Percentiles rank a stretch among this genome's conserved stretches.
Evolutionary conservation across 2,329 filamentous ascomycete species (phyloP).

Genomic region (Coniochaeta prunicola): DNA sequence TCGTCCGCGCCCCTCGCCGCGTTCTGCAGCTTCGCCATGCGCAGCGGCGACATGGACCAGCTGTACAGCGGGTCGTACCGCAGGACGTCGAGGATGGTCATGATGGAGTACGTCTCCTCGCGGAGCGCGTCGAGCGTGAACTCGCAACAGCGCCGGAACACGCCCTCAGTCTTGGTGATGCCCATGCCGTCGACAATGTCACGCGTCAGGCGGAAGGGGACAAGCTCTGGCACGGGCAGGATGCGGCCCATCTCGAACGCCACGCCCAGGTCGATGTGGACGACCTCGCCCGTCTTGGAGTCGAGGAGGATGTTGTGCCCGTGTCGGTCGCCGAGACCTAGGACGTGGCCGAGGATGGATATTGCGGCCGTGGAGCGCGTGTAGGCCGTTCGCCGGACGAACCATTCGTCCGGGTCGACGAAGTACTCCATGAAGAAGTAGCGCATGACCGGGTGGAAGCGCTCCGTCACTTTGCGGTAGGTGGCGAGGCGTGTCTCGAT

Average conservation of each 20-base stretch:
- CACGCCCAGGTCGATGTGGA: slow-evolving; percentile 95
- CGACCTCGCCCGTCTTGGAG: slow-evolving; percentile 80
- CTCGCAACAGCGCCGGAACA: slow-evolving; percentile 96
- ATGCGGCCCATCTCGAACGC: slow-evolving; percentile 95
- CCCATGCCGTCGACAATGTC: slow-evolving; percentile 98
- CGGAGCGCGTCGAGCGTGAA: slow-evolving; percentile 91
- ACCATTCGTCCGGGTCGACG: slow-evolving; percentile 93
- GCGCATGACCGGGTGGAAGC: slow-evolving; percentile 86
- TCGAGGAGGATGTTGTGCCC: slow-evolving; percentile 96
- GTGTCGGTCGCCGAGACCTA: slow-evolving; percentile 89
- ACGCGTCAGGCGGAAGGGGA: slow-evolving; percentile 88
- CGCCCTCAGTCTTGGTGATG: slow-evolving; percentile 87
- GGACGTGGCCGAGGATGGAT: slow-evolving; percentile 86
- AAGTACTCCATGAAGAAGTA: slow-evolving; percentile 98
- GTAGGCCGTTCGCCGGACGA: slow-evolving; percentile 79
- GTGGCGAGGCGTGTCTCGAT: slow-evolving; percentile 64
- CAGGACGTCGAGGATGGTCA: slow-evolving; percentile 95
- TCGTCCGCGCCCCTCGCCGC: slow-evolving; percentile 44
- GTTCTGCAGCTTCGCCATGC: slow-evolving; percentile 57
- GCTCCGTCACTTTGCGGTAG: slow-evolving; percentile 71
- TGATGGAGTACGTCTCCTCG: slow-evolving; percentile 94
- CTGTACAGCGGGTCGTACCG: slow-evolving; percentile 97
- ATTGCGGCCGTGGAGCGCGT: slow-evolving; percentile 90
- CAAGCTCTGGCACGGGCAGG: slow-evolving; percentile 89
- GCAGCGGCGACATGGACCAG: slow-evolving; percentile 77